phyloP scores from a whole-genome alignment of 495 filamentous ascomycete species.

The Aspergillus sclerotiicarbonarius region DNA sequence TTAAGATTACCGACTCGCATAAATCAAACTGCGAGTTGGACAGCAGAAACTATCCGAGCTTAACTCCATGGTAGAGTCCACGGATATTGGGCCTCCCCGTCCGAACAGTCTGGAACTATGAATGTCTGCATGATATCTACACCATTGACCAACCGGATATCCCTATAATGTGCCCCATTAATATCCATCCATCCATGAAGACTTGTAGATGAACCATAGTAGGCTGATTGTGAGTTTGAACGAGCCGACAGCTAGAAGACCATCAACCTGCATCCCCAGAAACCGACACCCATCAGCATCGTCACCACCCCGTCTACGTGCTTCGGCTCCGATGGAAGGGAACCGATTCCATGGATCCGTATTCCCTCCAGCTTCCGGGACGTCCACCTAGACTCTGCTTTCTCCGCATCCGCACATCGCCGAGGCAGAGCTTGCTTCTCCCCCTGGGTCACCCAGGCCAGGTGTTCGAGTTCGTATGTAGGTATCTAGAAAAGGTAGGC shows the following conservation, averaged over 20 bases:
- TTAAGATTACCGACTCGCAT: not conserved
- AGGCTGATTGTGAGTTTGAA: not conserved
- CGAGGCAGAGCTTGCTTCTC: not conserved
- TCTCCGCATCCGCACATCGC: not conserved
- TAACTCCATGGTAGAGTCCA: not conserved
- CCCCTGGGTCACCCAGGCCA: not conserved
- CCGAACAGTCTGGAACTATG: conserved; percentile 7
- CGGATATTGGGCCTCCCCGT: not conserved
- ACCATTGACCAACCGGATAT: not conserved
- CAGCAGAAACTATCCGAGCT: not conserved
- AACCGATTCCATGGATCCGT: not conserved
- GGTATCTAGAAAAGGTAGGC: not conserved
- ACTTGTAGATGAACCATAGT: not conserved
- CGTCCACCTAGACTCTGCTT: not conserved
- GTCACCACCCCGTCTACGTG: not conserved
- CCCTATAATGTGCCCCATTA: not conserved
- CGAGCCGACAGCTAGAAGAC: not conserved
- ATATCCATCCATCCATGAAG: not conserved
- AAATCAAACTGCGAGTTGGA: not conserved
- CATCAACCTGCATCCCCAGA: not conserved
- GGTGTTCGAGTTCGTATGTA: not conserved
- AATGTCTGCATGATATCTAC: not conserved
- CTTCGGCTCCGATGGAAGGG: not conserved
- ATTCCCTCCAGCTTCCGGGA: not conserved
- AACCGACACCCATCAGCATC: not conserved